Evolutionary conservation across 495 filamentous ascomycete genomes (phyloP), one percentile per base, ranked within the genome.

Genomic region (Apiosordaria backusii): DNA sequence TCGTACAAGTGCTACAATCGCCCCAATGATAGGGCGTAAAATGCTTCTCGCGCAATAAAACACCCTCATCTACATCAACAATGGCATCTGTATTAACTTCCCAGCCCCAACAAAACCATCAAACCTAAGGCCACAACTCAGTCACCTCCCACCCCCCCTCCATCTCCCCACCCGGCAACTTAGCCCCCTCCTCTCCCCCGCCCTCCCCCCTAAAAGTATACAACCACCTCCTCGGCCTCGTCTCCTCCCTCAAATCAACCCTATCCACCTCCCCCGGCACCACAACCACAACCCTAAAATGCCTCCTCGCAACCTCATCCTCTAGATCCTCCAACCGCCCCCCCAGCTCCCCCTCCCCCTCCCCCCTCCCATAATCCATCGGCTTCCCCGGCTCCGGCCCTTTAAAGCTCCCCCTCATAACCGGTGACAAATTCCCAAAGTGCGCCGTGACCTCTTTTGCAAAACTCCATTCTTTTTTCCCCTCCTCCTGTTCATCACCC

Each of bases 281-380:
- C 66, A 98, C 89, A 13, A 96, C 86, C 22, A 94, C 87, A 2
- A 97, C 90, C 19, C 95, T 80, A 75, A 97, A 97, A 72, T 98
- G 93, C 66, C 70, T 77, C 65, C 93, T 81, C 13, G 92, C 92
- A 60, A 89, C 78, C 60, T 75, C 71, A 71, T 93, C 89, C 52
- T 90, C 73, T 29, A 93, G 75, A 72, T 92, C 87, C 22, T 80
- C 78, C 2, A 95, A 86, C 74, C 85, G 86, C 77, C 88, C 85
- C 1, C 90, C 92, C 9, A 92, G 76, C 63, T 45, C 26, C 26
- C 78, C 73, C 25, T 89, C 78, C 5, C 83, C 75, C 24, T 81
- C 73, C 4, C 68, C 74, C 0, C 82, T 82, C 18, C 76, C 76
- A 73, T 67, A 54, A 81, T 72, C 60, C 77, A 83, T 60, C 21